Percentiles rank a stretch among this genome's conserved stretches.
Conservation (phyloP, 768 basidiomycete species). For the Xanthoconium stramineum region DNA sequence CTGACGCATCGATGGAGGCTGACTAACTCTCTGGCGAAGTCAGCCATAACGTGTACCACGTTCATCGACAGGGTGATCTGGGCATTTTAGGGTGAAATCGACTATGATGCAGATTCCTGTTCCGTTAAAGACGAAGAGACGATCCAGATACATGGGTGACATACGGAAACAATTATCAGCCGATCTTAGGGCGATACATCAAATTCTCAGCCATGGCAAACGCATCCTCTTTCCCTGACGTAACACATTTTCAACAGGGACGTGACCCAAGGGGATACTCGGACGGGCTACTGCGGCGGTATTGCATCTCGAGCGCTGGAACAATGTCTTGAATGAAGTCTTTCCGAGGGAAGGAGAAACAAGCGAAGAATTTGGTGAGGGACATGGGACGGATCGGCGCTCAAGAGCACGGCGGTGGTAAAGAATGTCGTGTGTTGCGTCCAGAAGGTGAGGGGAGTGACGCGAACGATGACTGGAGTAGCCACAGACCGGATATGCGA, state of each 20-base stretch:
- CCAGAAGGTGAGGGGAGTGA: not conserved
- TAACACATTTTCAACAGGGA: constrained; percentile 19
- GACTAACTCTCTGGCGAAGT: constrained; percentile 9
- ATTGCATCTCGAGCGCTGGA: constrained; percentile 28
- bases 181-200: constrained; percentile 12
- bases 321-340: constrained; percentile 24
- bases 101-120: constrained; percentile 11
- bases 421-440: constrained; percentile 5
- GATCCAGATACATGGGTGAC: constrained; percentile 20
- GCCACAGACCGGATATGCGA: constrained; percentile 30
- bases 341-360: constrained; percentile 15
- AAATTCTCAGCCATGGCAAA: constrained; percentile 31
- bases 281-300: constrained; percentile 14
- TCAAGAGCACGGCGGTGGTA: constrained; percentile 7
- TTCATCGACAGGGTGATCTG: not conserved
- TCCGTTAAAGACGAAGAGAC: constrained; percentile 6
- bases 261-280: constrained; percentile 14
- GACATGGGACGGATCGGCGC: constrained; percentile 20
- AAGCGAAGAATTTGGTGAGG: constrained; percentile 9
- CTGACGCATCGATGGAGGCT: constrained; percentile 25
- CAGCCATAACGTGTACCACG: not conserved
- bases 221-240: constrained; percentile 29
- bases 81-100: not conserved
- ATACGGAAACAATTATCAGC: constrained; percentile 17
- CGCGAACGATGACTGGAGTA: constrained; percentile 27